phyloP scores from a whole-genome alignment of 768 basidiomycete species.

The Leccinum ochraceum region DNA sequence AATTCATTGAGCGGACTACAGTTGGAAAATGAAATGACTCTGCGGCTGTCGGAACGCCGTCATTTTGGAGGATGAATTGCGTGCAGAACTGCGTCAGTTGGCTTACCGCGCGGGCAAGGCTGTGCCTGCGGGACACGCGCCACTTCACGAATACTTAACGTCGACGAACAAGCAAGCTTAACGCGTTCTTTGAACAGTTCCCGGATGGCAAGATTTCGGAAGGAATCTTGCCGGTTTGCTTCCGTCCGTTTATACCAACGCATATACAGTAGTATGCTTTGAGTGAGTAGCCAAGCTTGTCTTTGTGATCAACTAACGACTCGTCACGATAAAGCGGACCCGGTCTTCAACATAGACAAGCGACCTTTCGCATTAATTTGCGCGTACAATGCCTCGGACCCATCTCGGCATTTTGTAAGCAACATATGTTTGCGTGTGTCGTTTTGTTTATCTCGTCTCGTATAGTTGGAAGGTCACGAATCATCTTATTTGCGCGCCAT shows the following conservation, averaged over 20 bases:
- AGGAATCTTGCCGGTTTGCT: slow-evolving; percentile 79
- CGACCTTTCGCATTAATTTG: slow-evolving; percentile 81
- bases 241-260: slow-evolving; percentile 77
- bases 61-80: no score
- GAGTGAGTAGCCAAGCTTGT: slow-evolving; percentile 48
- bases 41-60: no score
- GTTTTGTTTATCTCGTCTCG: slow-evolving; percentile 9
- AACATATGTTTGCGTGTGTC: neutral
- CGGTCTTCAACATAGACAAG: slow-evolving; percentile 92
- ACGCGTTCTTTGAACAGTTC: slow-evolving; percentile 73
- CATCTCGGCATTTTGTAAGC: slow-evolving; percentile 77
- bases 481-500: slow-evolving; percentile 91
- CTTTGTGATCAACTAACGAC: slow-evolving; percentile 5
- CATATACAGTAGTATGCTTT: slow-evolving; percentile 81
- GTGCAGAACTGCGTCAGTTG: no score
- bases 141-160: slow-evolving; percentile 55
- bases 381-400: slow-evolving; percentile 84
- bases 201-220: slow-evolving; percentile 90
- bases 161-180: slow-evolving; percentile 72
- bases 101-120: no score
- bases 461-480: slow-evolving; percentile 83
- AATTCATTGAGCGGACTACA: no score
- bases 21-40: no score
- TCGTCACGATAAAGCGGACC: slow-evolving; percentile 44
- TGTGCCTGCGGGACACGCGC: slow-evolving; percentile 35